Base-by-base conservation (phyloP, 306 rosid genomes). In the Cicer chorassanicum region DNA sequence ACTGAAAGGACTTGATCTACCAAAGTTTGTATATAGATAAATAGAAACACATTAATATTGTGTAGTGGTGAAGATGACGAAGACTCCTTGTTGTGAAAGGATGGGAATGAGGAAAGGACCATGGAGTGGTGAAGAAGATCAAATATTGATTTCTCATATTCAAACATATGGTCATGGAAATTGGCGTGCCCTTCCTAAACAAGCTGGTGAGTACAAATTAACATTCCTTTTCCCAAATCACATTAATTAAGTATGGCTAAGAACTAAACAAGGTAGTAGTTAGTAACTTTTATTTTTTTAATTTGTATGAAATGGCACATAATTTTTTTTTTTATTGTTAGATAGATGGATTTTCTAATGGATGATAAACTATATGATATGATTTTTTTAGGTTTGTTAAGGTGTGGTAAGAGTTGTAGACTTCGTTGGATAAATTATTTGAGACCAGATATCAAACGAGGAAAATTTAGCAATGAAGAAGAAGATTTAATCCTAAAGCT, bases 371-470 rank as follows among this genome's bases (percentile, higher is more conserved):
- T 59, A 18, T 16, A 43, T 66, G 40, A 42, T 60, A 29, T 75
- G 21, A 57, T 68, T 71, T 29, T 39, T 56, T 74, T 41, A 94
- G 99, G 99, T 34, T 86, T 94, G 76, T 69, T 90, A 43, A 87
- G 99, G 84, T 94, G 99, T 74, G 99, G 99, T 65, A 94, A 94
- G 88, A 94, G 99, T 82, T 94, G 99, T 75, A 86, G 99, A 74
- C 96, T 94, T 63, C 90, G 99, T 3, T 94, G 99, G 99, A 87
- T 78, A 73, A 94, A 94, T 68, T 94, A 94, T 76, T 67, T 94
- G 75, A 69, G 92, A 16, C 99, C 99, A 7, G 97, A 90, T 83
- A 87, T 92, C 53, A 94, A 94, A 83, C 82, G 99, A 76, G 99
- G 99, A 9, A 92, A 94, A 75, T 94, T 94, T 83, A 88, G 85